These are phyloP conservation scores for Tetrahymena borealis DNA, from an alignment of 73 alveolate species.

Conservation along the genomic window DNA sequence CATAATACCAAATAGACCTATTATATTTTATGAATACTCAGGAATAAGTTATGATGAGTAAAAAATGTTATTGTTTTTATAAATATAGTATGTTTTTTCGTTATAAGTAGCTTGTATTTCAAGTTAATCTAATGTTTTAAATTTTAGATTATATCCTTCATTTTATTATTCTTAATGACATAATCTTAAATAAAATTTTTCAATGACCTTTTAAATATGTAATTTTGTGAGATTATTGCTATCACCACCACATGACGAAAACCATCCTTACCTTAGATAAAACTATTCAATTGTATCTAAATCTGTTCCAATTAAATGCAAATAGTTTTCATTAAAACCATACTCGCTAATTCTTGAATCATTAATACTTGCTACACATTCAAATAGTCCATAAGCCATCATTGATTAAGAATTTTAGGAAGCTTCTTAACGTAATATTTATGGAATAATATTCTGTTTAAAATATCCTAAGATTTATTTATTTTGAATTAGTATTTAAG, in stretches of 20 bases:
- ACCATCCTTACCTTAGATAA: background rate
- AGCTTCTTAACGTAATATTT: background rate
- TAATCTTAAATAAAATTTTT: background rate
- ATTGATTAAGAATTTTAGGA: background rate
- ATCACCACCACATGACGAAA: background rate
- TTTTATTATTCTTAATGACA: too few relatives aligned
- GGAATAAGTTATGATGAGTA: background rate
- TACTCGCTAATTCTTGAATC: background rate
- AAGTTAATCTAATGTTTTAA: background rate
- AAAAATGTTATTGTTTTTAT: background rate
- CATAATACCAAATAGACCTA: background rate
- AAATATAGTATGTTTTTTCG: background rate
- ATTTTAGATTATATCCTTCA: too few relatives aligned
- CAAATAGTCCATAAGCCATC: background rate
- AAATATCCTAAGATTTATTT: background rate
- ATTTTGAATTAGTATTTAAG: background rate
- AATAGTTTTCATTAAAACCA: background rate
- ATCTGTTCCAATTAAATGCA: background rate
- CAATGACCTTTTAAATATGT: background rate
- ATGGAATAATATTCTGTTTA: background rate
- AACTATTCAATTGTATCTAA: background rate
- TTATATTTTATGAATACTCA: background rate
- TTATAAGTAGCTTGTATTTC: background rate
- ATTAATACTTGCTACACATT: background rate
- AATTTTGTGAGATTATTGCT: background rate